Evolutionary conservation across 2,329 filamentous ascomycete species (phyloP), one percentile per base, ranked within the genome.

Genomic region (Magnaporthiopsis incrustans): DNA sequence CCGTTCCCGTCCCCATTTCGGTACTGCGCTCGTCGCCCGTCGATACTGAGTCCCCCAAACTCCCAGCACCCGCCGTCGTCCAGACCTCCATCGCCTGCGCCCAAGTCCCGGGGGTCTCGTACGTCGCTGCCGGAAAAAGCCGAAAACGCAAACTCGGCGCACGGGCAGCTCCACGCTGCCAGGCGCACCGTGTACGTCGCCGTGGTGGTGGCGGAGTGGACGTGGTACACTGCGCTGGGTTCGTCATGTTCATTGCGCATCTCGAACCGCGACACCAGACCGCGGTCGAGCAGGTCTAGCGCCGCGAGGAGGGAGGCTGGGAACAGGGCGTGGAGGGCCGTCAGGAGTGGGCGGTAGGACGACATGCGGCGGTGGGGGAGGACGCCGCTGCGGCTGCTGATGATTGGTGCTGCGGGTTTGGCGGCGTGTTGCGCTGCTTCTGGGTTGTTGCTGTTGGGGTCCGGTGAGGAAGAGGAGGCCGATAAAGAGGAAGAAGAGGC

Each of bases 311-410:
- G 78, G 63, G 92, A 84, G 67, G 86, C 85, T 0, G 92, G 92
- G 71, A 96, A 96, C 18, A 97, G 78, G 44, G 92, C 89, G 76
- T 97, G 93, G 0, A 97, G 83, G 0, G 91, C 92, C 1, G 92
- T 78, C n/a, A 97, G 78, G 22, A 89, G 77, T 61, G 84, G 80
- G 1, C 81, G 77, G 65, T 79, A 74, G n/a, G 76, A 30, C 68
- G 1, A 7, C 68, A 1, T 72, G 71, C 56, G 81, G 63, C 70
- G 72, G 50, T 2, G 78, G 74, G 14, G 77, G 73, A 69, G 44
- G 2, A 22, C 6, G 44, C 10, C 44, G 44, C 44, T 3, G 44
- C 22, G 63, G 57, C 50, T 10, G 35, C 44, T 18, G 22, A 6
- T 4, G 8, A 6, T 8, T 8, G n/a, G 44, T 22, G 44, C 22